Evolutionary conservation across 2,329 filamentous ascomycete genomes (phyloP), one percentile per base, ranked within the genome.

Genomic region (Hyphodiscus sp.): DNA sequence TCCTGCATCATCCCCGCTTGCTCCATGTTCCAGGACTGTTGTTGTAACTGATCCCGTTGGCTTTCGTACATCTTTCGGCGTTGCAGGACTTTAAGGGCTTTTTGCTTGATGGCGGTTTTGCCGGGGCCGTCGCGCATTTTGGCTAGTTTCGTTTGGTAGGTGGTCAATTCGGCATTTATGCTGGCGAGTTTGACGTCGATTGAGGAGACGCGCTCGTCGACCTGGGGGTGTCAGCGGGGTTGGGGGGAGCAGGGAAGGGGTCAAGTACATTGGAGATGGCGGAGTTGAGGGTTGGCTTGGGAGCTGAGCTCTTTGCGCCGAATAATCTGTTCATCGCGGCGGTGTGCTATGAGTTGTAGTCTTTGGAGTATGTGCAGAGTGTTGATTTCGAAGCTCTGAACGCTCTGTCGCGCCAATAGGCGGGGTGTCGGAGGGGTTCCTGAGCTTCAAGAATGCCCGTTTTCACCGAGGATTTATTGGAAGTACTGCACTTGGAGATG

Each of bases 21-120:
- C 74, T 97, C 91, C 91, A 99, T 96, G 74, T 97, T 97, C 91
- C 91, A 97, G 20, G 89, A 89, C 74, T 99, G 94, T 61, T 86
- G 81, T 73, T 95, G 88, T 51, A 97, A 83, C 73, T 97, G 91
- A 66, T 96, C 91, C 61, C 92, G 89, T 73, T 96, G 91, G 2
- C 82, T 79, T 73, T 99, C 94, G 82, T 96, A 95, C 72, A 91
- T 86, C 70, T 95, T 96, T 63, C 92, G 87, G 55, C 91, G 87
- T 74, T 96, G 90, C 2, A 97, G 85, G 11, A 97, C 85, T 66
- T 96, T 96, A 65, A 96, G 85, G 1, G 92, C 92, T 68, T 96
- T 96, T 67, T 95, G 86, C 69, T 94, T 95, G 65, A 99, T 83
- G 29, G 92, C 91, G 15, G 82, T 86, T 72, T 97, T 96, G 62